These are phyloP conservation scores for Lentinula edodes DNA, from an alignment of 768 basidiomycete genomes.

Conservation along the genomic window DNA sequence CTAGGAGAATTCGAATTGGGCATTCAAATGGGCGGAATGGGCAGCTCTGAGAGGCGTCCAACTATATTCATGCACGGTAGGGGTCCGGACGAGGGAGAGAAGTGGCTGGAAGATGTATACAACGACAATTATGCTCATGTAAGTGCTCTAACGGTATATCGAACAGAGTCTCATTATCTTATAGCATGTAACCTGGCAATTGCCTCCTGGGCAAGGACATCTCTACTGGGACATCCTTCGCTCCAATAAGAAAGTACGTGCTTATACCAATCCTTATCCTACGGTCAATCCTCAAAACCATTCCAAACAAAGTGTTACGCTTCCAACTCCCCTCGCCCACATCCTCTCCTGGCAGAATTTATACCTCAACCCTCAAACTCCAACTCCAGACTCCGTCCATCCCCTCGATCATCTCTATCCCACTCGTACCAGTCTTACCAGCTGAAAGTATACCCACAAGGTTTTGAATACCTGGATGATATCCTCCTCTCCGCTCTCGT, in stretches of 20 bases:
- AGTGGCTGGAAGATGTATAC: background rate
- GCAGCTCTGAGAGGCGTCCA: background rate
- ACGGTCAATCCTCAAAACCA: background rate
- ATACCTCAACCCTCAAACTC: background rate
- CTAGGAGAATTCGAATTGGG: slow-evolving; percentile 33
- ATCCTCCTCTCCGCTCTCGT: background rate
- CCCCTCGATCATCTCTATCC: background rate
- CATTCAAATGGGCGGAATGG: background rate
- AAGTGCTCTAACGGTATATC: background rate
- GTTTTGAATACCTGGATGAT: background rate
- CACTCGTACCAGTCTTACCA: background rate
- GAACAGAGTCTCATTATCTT: background rate
- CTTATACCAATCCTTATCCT: background rate
- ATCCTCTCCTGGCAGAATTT: background rate
- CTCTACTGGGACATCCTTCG: background rate
- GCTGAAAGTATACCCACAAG: background rate
- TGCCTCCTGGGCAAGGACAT: background rate
- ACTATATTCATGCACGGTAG: background rate
- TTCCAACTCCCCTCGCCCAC: background rate
- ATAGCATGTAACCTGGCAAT: background rate
- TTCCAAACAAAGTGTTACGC: background rate
- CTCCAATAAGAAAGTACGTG: background rate
- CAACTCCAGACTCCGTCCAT: background rate
- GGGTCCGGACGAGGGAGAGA: background rate
- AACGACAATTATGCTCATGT: background rate